Percentiles rank a stretch among this genome's conserved stretches.
Evolutionary conservation across 2,329 filamentous ascomycete species (phyloP).

Genomic region (Pyricularia sp.): DNA sequence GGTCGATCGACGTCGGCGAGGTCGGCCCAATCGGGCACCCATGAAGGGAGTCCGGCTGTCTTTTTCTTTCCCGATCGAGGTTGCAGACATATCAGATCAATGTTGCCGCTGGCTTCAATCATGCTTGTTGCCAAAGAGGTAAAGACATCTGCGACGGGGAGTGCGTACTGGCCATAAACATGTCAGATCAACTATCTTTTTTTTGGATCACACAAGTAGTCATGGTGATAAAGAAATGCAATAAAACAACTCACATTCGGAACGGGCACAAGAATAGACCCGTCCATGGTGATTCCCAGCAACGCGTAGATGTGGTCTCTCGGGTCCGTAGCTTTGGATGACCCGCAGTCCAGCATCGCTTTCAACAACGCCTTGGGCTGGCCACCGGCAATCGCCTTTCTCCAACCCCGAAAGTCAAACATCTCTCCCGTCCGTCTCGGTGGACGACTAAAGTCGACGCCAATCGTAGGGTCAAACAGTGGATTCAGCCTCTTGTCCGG

Average conservation of each 20-base stretch:
- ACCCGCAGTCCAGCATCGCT: slow-evolving; percentile 5
- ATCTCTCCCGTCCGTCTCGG: slow-evolving; percentile 6
- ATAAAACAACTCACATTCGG: background rate
- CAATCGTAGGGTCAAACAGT: slow-evolving; percentile 1
- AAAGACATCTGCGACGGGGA: slow-evolving; percentile 5
- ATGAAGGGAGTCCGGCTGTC: slow-evolving; percentile 8
- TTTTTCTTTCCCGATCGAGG: slow-evolving; percentile 7
- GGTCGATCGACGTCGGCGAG: background rate
- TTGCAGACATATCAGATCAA: slow-evolving; percentile 8
- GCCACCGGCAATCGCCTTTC: background rate
- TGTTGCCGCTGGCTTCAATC: slow-evolving; percentile 6
- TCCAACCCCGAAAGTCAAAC: slow-evolving; percentile 6
- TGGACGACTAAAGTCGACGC: slow-evolving; percentile 5
- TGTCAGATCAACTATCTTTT: background rate
- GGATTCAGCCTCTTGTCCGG: background rate
- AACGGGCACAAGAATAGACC: slow-evolving; percentile 1
- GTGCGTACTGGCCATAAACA: background rate
- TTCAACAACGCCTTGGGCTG: background rate
- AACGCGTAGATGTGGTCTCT: slow-evolving; percentile 10
- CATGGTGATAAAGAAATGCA: background rate
- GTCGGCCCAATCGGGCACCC: slow-evolving; percentile 8
- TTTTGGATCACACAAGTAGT: background rate
- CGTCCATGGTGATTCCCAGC: slow-evolving; percentile 7
- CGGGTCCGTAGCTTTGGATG: slow-evolving; percentile 7
- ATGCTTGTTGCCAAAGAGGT: slow-evolving; percentile 2